phyloP scores from a whole-genome alignment of 306 rosid species.

The Crotalaria pallida region DNA sequence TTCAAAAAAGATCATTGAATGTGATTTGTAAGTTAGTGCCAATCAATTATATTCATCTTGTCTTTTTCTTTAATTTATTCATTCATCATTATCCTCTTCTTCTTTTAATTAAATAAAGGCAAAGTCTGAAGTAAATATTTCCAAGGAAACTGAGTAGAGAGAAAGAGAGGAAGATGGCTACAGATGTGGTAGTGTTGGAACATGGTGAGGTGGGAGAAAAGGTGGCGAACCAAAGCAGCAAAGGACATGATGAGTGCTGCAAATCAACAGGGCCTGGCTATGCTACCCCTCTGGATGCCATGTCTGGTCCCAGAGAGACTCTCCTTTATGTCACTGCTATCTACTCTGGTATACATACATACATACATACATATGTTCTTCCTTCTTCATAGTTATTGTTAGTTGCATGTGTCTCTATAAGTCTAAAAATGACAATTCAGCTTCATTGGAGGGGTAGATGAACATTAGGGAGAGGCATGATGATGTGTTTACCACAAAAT shows the following conservation, averaged over 20 bases:
- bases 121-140: not conserved
- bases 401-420: not conserved
- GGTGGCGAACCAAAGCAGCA: conserved; percentile 8
- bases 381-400: too few relatives aligned
- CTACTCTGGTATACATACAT: conserved; percentile 45
- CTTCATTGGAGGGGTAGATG: not conserved
- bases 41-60: not conserved
- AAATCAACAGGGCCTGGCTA: conserved; percentile 65
- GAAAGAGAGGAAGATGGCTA: conserved; percentile 5
- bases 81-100: not conserved
- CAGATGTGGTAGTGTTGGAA: not conserved
- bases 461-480: not conserved
- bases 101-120: not conserved
- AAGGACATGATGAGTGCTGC: conserved; percentile 27
- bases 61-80: not conserved
- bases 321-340: conserved; percentile 62
- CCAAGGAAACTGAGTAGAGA: not conserved
- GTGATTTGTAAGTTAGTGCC: not conserved
- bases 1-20: not conserved
- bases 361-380: too few relatives aligned
- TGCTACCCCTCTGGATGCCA: conserved; percentile 61
- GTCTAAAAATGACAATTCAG: not conserved
- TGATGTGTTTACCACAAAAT: not conserved
- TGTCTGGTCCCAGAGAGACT: conserved; percentile 72
- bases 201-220: not conserved